A percentile compares a stretch with the other conserved stretches of the same genome.
phyloP scores from a whole-genome alignment of 345 rosid species.

The Adansonia digitata region DNA sequence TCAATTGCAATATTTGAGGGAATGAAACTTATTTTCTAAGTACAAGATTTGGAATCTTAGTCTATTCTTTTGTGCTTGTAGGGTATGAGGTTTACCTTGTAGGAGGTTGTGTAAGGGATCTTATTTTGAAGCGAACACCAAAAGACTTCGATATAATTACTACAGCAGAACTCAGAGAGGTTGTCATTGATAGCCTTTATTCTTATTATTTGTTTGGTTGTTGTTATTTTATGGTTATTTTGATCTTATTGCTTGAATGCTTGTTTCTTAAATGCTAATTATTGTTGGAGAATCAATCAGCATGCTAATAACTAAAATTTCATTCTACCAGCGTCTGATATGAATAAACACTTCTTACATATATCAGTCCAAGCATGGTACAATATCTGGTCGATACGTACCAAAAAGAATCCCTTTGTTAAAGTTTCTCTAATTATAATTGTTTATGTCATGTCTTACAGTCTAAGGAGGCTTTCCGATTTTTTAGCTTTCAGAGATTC shows the following conservation, averaged over 20 bases:
- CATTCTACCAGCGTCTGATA: background rate
- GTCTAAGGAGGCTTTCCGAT: background rate
- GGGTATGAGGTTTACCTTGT: slow-evolving; percentile 91
- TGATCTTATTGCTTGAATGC: background rate
- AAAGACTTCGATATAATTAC: slow-evolving; percentile 90
- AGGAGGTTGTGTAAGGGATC: slow-evolving; percentile 97
- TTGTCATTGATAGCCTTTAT: slow-evolving; percentile 14
- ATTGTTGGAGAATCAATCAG: background rate
- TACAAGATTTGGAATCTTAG: background rate
- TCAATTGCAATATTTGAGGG: slow-evolving; percentile 1
- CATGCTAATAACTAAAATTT: background rate
- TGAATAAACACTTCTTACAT: background rate
- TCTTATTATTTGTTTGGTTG: background rate
- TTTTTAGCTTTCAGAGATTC: background rate
- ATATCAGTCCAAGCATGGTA: background rate
- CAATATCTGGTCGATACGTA: background rate
- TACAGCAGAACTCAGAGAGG: slow-evolving; percentile 87
- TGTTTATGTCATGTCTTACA: background rate
- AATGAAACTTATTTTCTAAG: background rate
- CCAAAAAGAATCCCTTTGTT: background rate
- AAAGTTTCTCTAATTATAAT: background rate
- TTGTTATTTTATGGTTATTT: background rate
- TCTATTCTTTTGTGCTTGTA: slow-evolving; percentile 9
- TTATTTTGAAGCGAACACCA: slow-evolving; percentile 70
- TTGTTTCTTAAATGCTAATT: background rate